Base-by-base conservation (phyloP, 192 early-diverging fungal species). In the Rhizophagus clarus region DNA sequence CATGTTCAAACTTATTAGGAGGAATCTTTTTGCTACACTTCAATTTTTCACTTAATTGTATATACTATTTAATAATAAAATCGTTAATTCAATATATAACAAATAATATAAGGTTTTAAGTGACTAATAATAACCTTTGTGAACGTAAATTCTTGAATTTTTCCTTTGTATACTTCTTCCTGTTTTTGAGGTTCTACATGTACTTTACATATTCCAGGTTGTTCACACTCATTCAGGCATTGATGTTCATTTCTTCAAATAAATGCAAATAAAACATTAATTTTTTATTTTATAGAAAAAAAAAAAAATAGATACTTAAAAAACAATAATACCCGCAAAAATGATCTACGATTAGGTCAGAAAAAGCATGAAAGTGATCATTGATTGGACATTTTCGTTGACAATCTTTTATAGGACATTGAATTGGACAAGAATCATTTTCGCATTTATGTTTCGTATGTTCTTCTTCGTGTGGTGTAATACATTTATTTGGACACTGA, bases 161-260 rank as follows among this genome's bases (percentile, higher is more conserved):
- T 61, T 15, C 26, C 74, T 61, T 60, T 28, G 7, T 75, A 37
- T 8, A 20, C 17, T 34, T 37, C 67, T 68, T 71, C 77, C 49
- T 75, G 40, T 28, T 17, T 63, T 51, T 49, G 49, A 3, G 80
- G 80, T 42, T 80, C 69, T 28, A 24, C 49, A 4, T 37, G 3
- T 28, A 81, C n/a, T 63, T 81, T 68, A 31, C 80, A 81, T 64
- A 81, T 75, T 2, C 80, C 80, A n/a, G 12, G 9, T 1, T 34
- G 29, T 74, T 75, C 73, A 63, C 73, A 81, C 10, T 49, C 40
- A 22, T 76, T 42, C 1, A 11, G 42, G 17, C 80, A 81, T 26
- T 81, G 61, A 76, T 81, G 80, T 2, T 74, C 73, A 8, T 81
- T 63, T 1, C 79, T 80, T 37, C 2, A 69, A 17, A 31, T 34